Percentiles rank a stretch among this genome's conserved stretches.
These are phyloP conservation scores for Takashimella tepidaria DNA, from an alignment of 1,284 basidiomycete genomes.

Conservation along the genomic window DNA sequence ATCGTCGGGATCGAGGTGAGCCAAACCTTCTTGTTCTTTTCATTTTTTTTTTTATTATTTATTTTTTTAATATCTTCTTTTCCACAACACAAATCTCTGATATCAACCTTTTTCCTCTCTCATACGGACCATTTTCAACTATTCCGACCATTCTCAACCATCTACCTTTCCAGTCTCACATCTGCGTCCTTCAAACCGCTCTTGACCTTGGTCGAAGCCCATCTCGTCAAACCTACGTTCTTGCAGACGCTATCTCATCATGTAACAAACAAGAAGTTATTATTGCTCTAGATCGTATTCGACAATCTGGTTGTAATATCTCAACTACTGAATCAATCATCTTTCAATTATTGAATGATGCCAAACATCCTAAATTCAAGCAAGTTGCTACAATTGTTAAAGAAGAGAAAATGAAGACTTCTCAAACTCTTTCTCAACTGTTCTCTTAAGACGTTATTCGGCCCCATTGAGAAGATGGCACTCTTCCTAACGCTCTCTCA, in stretches of 20 bases:
- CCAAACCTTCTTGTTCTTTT: conserved; percentile 12
- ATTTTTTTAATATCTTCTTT: too few relatives aligned
- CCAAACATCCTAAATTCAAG: conserved; percentile 65
- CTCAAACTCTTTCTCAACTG: conserved; percentile 38
- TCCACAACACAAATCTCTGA: neutral
- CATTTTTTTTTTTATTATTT: too few relatives aligned
- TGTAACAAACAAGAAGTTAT: conserved; percentile 57
- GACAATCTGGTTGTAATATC: conserved; percentile 67
- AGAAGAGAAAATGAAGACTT: conserved; percentile 64
- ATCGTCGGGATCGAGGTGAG: conserved; percentile 72
- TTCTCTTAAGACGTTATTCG: too few relatives aligned
- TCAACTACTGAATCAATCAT: conserved; percentile 75
- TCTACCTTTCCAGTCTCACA: conserved; percentile 60
- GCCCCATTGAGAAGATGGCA: too few relatives aligned
- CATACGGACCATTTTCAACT: neutral
- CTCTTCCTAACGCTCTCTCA: too few relatives aligned
- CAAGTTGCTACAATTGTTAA: conserved; percentile 68
- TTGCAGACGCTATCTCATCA: conserved; percentile 80
- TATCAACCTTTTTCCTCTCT: conserved; percentile 9
- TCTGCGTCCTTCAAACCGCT: conserved; percentile 80
- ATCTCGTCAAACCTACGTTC: conserved; percentile 52
- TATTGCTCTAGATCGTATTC: conserved; percentile 56
- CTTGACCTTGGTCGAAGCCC: conserved; percentile 56
- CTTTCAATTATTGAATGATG: conserved; percentile 65
- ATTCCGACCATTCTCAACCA: neutral